phyloP scores from a whole-genome alignment of 2,329 filamentous ascomycete genomes.

The Clonostachys sp. region DNA sequence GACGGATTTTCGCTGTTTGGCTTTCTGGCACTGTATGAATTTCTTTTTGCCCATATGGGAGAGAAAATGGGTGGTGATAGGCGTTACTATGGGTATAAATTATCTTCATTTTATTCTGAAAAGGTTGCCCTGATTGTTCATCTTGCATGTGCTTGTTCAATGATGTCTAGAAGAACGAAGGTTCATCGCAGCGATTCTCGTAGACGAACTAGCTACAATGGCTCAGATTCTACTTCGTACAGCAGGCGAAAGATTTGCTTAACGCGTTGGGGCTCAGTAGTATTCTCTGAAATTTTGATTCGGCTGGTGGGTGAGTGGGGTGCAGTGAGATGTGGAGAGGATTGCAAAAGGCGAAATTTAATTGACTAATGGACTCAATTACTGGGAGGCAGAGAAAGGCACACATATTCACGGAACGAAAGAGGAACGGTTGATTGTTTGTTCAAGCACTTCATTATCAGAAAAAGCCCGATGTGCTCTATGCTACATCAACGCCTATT shows the following conservation, averaged over 20 bases:
- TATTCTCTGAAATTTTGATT: neutral
- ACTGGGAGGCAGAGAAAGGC: neutral
- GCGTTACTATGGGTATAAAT: neutral
- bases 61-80: neutral
- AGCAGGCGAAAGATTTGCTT: too few relatives aligned
- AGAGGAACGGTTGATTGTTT: neutral
- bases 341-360: too few relatives aligned
- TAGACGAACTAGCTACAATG: too few relatives aligned
- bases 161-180: neutral
- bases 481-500: slow-evolving; percentile 25
- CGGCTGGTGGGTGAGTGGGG: neutral
- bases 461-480: slow-evolving; percentile 7
- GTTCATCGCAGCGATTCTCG: too few relatives aligned
- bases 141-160: neutral
- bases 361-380: too few relatives aligned
- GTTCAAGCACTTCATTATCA: neutral
- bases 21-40: neutral
- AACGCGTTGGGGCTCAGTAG: too few relatives aligned
- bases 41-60: neutral
- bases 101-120: neutral
- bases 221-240: too few relatives aligned
- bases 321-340: too few relatives aligned
- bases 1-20: neutral
- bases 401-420: neutral
- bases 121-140: neutral